Evolutionary conservation across 208 protist genomes (phyloP).

Genomic region (Strigomonas galati): DNA sequence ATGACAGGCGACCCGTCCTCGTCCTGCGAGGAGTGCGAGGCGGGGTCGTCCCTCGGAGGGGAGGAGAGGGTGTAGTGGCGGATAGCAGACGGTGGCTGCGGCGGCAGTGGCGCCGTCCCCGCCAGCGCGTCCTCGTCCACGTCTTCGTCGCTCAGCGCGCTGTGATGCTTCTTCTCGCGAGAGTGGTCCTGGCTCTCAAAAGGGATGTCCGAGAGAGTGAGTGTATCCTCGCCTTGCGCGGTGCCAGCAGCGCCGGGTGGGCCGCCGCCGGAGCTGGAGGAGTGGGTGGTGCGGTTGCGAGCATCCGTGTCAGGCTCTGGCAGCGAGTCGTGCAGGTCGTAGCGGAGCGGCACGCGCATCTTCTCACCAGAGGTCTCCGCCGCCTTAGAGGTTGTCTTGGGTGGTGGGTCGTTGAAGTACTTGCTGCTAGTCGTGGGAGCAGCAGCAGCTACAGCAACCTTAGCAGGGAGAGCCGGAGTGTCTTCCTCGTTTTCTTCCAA

Average conservation of each 20-base stretch:
- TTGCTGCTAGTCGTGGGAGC: too few relatives aligned
- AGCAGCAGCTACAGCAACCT: too few relatives aligned
- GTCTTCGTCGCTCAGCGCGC: background rate
- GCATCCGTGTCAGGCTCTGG: too few relatives aligned
- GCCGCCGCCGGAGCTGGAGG: background rate
- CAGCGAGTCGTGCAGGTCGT: too few relatives aligned
- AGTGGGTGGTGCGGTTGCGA: too few relatives aligned
- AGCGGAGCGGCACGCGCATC: too few relatives aligned
- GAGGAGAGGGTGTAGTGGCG: background rate
- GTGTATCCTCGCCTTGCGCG: background rate
- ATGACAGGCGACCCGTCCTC: too few relatives aligned
- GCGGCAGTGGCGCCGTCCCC: conserved; percentile 5
- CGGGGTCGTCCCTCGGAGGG: background rate
- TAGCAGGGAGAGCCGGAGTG: too few relatives aligned
- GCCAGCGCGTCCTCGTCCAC: background rate
- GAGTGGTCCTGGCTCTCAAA: conserved; percentile 15
- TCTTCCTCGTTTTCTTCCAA: too few relatives aligned
- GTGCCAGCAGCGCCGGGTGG: background rate
- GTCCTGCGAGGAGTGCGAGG: conserved; percentile 4
- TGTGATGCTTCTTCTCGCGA: conserved; percentile 2
- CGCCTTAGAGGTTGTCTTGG: too few relatives aligned
- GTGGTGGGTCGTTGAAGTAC: too few relatives aligned
- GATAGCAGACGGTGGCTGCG: background rate
- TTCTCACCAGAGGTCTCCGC: too few relatives aligned
- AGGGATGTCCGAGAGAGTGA: conserved; percentile 24